Evolutionary conservation across 2,329 filamentous ascomycete species (phyloP).

Genomic region (Penicillium frequentans): DNA sequence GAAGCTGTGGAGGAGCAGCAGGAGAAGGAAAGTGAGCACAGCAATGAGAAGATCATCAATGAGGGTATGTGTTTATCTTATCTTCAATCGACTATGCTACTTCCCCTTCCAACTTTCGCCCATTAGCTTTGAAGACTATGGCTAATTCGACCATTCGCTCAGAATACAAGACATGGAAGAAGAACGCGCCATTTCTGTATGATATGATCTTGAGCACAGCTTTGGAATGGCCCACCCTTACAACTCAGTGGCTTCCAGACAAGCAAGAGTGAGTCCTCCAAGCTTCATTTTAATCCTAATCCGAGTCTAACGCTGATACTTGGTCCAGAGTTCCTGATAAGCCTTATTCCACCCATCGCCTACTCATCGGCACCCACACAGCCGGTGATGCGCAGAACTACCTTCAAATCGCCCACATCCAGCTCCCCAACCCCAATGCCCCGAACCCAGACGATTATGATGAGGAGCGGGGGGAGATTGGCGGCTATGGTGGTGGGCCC

Average conservation of each 20-base stretch:
- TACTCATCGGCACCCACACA: conserved; percentile 93
- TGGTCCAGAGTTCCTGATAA: conserved; percentile 69
- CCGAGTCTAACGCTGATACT: background rate
- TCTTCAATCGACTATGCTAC: background rate
- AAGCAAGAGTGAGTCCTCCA: conserved; percentile 63
- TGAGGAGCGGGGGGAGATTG: conserved; percentile 87
- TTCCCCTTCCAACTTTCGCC: background rate
- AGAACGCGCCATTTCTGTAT: conserved; percentile 97
- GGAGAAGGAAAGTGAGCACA: conserved; percentile 64
- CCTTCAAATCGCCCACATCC: conserved; percentile 89
- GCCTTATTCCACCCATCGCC: conserved; percentile 80
- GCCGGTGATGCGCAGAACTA: conserved; percentile 84
- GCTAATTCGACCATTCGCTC: conserved; percentile 8
- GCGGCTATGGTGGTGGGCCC: conserved; percentile 75
- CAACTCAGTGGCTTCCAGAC: conserved; percentile 97
- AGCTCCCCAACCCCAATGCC: conserved; percentile 75
- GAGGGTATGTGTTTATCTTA: conserved; percentile 61
- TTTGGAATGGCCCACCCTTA: conserved; percentile 94
- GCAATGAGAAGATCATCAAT: conserved; percentile 86
- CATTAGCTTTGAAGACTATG: background rate
- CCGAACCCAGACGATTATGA: conserved; percentile 83
- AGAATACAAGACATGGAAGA: conserved; percentile 99
- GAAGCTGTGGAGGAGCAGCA: conserved; percentile 35
- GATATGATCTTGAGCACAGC: conserved; percentile 96
- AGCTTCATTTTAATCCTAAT: conserved; percentile 23